Evolutionary conservation across 805 yeast genomes (phyloP), one percentile per base, ranked within the genome.

Genomic region (Candida cerambycidarum): DNA sequence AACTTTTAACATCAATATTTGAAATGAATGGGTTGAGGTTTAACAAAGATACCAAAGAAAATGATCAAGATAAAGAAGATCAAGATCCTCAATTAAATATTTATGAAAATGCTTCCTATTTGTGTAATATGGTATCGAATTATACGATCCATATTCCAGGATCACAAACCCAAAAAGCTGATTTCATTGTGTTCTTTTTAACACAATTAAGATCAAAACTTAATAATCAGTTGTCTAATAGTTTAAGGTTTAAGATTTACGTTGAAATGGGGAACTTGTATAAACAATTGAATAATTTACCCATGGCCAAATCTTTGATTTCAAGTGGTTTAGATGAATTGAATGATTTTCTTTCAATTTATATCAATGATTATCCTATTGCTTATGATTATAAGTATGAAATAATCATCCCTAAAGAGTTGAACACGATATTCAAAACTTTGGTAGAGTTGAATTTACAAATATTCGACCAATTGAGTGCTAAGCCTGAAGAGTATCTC

Each of bases 211-310:
- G 38, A 19, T 10, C 17, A 12, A 32, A 32, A 14, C 30, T 63
- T 32, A 60, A 58, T 17, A 48, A 52, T 12, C 48, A 53, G 12
- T 35, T 64, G 19, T 49, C 57, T 14, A 42, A 43, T 11, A 30
- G 50, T 16, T 56, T 63, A 37, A 55, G 61, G 16, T 50, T 58
- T 27, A 48, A 56, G 9, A 50, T 66, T 21, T 57, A 52, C 39
- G 44, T 44, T 21, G 62, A 61, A 24, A 60, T 68, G 69, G 57
- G 62, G 14, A 52, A 50, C 27, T 45, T 64, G 3, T 63, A 65
- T 47, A 49, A 48, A 12, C 42, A 43, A 4, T 55, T 56, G 18
- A 59, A 61, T 13, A 57, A 63, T 27, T 31, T 49, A 5, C 43
- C 45, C 6, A 46, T 53, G 23, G 62, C 66, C 1, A 38, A 36